phyloP scores from a whole-genome alignment of 129 eudicot species.

The Tanacetum coccineum region DNA sequence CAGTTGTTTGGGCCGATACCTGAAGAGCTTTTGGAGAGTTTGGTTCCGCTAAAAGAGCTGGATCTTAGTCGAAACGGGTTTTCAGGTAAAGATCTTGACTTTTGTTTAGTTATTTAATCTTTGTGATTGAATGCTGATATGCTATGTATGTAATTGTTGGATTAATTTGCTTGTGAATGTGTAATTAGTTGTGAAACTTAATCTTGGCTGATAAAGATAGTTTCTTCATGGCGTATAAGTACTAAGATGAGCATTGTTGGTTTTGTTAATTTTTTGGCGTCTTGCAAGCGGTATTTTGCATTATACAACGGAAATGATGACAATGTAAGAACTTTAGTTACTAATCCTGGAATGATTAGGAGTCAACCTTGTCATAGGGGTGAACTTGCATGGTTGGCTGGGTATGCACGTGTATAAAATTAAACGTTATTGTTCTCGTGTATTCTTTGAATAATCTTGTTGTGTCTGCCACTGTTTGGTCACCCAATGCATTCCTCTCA shows the following conservation, averaged over 20 bases:
- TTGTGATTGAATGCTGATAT: not conserved
- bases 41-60: conserved; percentile 60
- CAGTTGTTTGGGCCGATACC: conserved; percentile 73
- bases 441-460: too few species aligned
- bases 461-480: too few species aligned
- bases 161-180: conserved; percentile 12
- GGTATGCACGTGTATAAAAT: too few species aligned
- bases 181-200: conserved; percentile 4
- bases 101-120: conserved; percentile 6
- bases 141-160: conserved; percentile 10
- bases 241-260: conserved; percentile 1
- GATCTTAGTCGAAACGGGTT: conserved; percentile 96
- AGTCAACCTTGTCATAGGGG: too few species aligned
- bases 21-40: conserved; percentile 53
- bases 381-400: too few species aligned
- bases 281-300: too few species aligned
- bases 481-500: too few species aligned
- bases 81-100: conserved; percentile 56
- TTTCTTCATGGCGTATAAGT: not conserved
- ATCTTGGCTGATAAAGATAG: conserved; percentile 7
- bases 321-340: too few species aligned
- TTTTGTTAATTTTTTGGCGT: not conserved
- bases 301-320: too few species aligned
- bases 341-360: too few species aligned
- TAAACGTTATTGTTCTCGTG: too few species aligned